Percentiles rank a stretch among this genome's conserved stretches.
Evolutionary conservation across 2,329 filamentous ascomycete species (phyloP).

Genomic region (Rhexocercosporidium sp.): DNA sequence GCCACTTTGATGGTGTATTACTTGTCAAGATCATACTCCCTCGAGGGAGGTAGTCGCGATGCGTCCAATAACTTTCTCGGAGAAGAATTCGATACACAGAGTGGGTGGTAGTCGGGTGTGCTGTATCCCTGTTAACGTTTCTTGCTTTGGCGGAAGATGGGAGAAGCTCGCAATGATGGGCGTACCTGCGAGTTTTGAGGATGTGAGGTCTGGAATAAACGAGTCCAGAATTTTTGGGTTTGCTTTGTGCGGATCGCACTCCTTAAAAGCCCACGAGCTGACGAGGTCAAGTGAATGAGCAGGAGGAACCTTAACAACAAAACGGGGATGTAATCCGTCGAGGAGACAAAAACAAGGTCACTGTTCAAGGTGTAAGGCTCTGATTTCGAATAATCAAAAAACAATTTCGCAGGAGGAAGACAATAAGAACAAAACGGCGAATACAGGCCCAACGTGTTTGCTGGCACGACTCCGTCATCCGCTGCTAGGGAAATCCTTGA

Average conservation of each 20-base stretch:
- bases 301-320: background rate
- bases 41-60: conserved; percentile 9
- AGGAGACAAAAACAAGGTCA: background rate
- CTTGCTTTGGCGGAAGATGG: conserved; percentile 1
- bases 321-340: background rate
- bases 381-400: conserved; percentile 7
- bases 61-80: background rate
- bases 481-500: conserved; percentile 39
- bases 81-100: background rate
- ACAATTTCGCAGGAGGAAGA: conserved; percentile 27
- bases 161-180: background rate
- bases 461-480: conserved; percentile 33
- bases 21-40: conserved; percentile 9
- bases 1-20: conserved; percentile 61
- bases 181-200: conserved; percentile 16
- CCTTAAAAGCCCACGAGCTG: conserved; percentile 13
- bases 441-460: conserved; percentile 36
- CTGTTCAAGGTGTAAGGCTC: conserved; percentile 10
- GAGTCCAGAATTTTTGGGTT: background rate
- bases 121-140: conserved; percentile 23
- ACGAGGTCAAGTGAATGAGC: background rate
- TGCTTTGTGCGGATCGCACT: conserved; percentile 19
- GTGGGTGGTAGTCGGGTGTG: background rate
- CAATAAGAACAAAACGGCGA: conserved; percentile 27
- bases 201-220: conserved; percentile 12